Evolutionary conservation across 805 yeast genomes (phyloP).

Genomic region (Myxozyma neotropica): DNA sequence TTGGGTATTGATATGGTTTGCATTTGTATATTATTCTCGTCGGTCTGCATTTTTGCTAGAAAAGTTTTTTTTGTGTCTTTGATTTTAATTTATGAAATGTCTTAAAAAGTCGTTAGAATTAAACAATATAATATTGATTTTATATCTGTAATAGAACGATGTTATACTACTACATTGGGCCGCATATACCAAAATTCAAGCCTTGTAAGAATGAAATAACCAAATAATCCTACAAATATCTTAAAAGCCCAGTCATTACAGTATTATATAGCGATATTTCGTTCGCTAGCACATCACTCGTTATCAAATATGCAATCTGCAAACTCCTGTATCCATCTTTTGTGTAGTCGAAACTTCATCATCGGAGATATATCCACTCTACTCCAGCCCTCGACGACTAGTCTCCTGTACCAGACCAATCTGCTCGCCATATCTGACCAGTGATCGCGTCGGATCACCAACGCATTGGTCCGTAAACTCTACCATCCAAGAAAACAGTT

Average conservation of each 20-base stretch:
- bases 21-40: neutral
- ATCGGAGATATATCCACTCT: neutral
- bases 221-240: too few species aligned
- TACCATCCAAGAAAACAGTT: conserved; percentile 37
- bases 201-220: too few species aligned
- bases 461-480: conserved; percentile 14
- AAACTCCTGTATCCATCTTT: neutral
- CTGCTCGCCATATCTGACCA: conserved; percentile 6
- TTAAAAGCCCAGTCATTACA: too few species aligned
- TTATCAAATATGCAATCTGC: too few species aligned
- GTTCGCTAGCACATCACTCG: neutral
- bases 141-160: too few species aligned
- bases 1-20: neutral
- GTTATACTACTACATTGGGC: too few species aligned
- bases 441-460: neutral
- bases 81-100: neutral
- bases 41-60: neutral
- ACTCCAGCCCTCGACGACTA: conserved; percentile 38
- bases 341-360: neutral
- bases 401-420: conserved; percentile 7
- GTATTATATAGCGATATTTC: neutral
- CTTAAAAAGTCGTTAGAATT: too few species aligned
- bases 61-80: neutral
- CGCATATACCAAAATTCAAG: too few species aligned
- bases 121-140: neutral